A percentile compares a stretch with the other conserved stretches of the same genome.
Evolutionary conservation across 1,284 basidiomycete species (phyloP).

Genomic region (Fomitopsis pinicola): DNA sequence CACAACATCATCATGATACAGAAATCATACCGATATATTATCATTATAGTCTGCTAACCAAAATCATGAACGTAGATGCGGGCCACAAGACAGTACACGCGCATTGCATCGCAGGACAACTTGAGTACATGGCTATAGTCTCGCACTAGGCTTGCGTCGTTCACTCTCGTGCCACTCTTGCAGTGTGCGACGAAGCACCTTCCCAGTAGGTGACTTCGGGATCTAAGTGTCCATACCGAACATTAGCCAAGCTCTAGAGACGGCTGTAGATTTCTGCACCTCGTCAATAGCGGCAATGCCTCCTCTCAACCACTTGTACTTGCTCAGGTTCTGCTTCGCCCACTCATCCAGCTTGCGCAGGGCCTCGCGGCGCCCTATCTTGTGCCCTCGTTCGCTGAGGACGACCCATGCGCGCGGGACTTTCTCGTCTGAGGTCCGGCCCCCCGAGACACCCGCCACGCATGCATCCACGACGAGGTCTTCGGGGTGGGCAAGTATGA

Average conservation of each 20-base stretch:
- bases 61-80: too few relatives aligned
- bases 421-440: slow-evolving; percentile 62
- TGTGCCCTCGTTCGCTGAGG: slow-evolving; percentile 47
- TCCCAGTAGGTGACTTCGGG: slow-evolving; percentile 69
- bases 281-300: slow-evolving; percentile 61
- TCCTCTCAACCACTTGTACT: slow-evolving; percentile 68
- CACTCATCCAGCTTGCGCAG: slow-evolving; percentile 50
- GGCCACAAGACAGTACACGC: too few relatives aligned
- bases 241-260: not conserved
- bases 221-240: slow-evolving; percentile 35
- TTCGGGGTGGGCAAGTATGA: slow-evolving; percentile 53
- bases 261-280: slow-evolving; percentile 31
- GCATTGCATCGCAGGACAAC: too few relatives aligned
- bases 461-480: slow-evolving; percentile 54
- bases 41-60: too few relatives aligned
- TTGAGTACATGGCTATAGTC: slow-evolving; percentile 7
- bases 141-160: slow-evolving; percentile 8
- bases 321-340: slow-evolving; percentile 57
- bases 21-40: too few relatives aligned
- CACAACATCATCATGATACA: too few relatives aligned
- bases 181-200: slow-evolving; percentile 54
- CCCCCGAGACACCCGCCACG: slow-evolving; percentile 68
- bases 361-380: slow-evolving; percentile 39
- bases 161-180: slow-evolving; percentile 48
- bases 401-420: slow-evolving; percentile 74